These are phyloP conservation scores for Lactarius indigo DNA, from an alignment of 768 basidiomycete genomes.

Conservation along the genomic window DNA sequence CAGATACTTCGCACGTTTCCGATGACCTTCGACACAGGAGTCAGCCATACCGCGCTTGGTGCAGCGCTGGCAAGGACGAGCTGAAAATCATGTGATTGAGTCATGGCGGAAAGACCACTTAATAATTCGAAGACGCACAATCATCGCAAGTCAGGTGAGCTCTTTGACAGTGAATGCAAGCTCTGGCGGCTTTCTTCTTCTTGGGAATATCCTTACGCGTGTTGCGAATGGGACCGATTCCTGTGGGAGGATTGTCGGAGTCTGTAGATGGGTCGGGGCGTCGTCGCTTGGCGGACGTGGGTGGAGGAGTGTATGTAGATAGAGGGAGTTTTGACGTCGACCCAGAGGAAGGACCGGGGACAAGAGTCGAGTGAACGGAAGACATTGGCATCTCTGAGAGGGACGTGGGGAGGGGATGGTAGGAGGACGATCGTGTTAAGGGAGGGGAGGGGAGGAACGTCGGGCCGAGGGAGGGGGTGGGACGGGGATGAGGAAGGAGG, in stretches of 20 bases:
- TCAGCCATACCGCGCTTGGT: conserved; percentile 88
- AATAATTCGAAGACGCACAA: conserved; percentile 50
- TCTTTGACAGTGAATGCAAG: conserved; percentile 95
- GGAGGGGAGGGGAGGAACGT: neutral
- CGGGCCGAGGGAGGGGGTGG: conserved; percentile 6
- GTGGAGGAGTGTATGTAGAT: neutral
- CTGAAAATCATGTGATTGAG: conserved; percentile 40
- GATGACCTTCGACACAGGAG: conserved; percentile 88
- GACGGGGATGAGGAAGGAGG: neutral
- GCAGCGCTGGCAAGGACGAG: conserved; percentile 94
- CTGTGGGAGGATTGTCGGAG: conserved; percentile 51
- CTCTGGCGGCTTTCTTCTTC: conserved; percentile 94
- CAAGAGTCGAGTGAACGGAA: neutral
- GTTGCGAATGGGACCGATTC: conserved; percentile 43
- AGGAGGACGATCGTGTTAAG: neutral
- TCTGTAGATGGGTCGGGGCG: conserved; percentile 57
- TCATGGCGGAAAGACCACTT: conserved; percentile 1
- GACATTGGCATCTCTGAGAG: conserved; percentile 16
- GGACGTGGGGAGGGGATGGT: conserved; percentile 3
- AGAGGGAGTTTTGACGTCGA: neutral
- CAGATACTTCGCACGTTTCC: conserved; percentile 98
- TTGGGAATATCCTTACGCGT: conserved; percentile 64
- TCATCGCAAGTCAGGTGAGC: conserved; percentile 99
- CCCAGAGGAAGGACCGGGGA: conserved; percentile 1
- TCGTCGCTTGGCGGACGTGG: conserved; percentile 22